Evolutionary conservation across 768 basidiomycete genomes (phyloP).

Genomic region (Tulasnella sp.): DNA sequence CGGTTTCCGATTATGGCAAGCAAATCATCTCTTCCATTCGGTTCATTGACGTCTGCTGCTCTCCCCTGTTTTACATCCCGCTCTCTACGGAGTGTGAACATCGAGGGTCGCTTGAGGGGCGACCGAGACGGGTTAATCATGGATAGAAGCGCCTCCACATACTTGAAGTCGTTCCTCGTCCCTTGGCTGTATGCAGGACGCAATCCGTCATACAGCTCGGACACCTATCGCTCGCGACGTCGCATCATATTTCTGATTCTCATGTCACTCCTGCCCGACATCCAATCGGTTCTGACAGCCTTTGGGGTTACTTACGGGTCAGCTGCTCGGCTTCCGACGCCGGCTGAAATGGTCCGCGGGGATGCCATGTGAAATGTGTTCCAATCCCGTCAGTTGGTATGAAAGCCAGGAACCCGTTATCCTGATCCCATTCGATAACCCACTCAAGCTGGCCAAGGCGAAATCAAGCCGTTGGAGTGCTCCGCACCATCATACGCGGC

Average conservation of each 20-base stretch:
- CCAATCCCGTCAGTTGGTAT: neutral
- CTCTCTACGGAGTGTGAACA: neutral
- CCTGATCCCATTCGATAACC: neutral
- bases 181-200: neutral
- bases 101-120: neutral
- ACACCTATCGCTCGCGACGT: neutral
- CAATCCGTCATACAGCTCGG: neutral
- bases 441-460: too few relatives aligned
- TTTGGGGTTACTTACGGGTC: neutral
- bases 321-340: neutral
- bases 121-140: neutral
- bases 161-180: neutral
- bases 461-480: neutral
- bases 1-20: neutral
- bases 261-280: neutral
- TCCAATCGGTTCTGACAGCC: neutral
- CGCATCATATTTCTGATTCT: constrained; percentile 2
- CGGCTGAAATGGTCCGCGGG: neutral
- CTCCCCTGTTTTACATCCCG: neutral
- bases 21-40: neutral
- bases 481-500: neutral
- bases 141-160: neutral
- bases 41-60: neutral
- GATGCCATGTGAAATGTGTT: neutral
- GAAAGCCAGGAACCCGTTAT: neutral